Evolutionary conservation across 352 stramenopile species (phyloP).

Genomic region (Thalassiosira sp.): DNA sequence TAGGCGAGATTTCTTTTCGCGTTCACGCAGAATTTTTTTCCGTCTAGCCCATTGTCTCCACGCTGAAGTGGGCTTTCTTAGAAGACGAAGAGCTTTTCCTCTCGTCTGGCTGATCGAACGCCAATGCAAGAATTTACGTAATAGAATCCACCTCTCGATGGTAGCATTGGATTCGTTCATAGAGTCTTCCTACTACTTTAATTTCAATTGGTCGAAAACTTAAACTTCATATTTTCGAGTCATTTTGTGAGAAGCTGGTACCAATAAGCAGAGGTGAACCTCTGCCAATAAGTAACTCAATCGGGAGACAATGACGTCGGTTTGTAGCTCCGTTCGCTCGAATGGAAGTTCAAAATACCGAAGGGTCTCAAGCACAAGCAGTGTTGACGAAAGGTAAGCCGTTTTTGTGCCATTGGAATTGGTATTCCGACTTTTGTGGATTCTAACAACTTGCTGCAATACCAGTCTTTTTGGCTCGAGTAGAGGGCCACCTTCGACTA

Average conservation of each 20-base stretch:
- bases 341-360: conserved; percentile 52
- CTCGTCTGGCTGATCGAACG: conserved; percentile 6
- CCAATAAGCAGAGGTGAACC: neutral
- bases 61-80: conserved; percentile 9
- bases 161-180: conserved; percentile 6
- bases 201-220: conserved; percentile 1
- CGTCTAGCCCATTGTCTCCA: conserved; percentile 12
- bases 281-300: neutral
- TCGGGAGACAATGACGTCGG: conserved; percentile 29
- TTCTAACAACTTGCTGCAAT: neutral
- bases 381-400: conserved; percentile 56
- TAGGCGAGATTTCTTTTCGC: conserved; percentile 9
- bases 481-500: conserved; percentile 10
- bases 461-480: conserved; percentile 46
- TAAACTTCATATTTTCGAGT: conserved; percentile 8
- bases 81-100: conserved; percentile 15
- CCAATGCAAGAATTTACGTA: conserved; percentile 18
- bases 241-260: no score
- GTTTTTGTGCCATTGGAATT: conserved; percentile 3
- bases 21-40: conserved; percentile 10
- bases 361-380: conserved; percentile 45
- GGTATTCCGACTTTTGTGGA: neutral
- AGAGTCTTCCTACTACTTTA: no score
- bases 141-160: conserved; percentile 15
- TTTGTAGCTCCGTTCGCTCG: conserved; percentile 43